phyloP scores from a whole-genome alignment of 345 rosid species.

The thale cress (Arabidopsis thaliana) region DNA sequence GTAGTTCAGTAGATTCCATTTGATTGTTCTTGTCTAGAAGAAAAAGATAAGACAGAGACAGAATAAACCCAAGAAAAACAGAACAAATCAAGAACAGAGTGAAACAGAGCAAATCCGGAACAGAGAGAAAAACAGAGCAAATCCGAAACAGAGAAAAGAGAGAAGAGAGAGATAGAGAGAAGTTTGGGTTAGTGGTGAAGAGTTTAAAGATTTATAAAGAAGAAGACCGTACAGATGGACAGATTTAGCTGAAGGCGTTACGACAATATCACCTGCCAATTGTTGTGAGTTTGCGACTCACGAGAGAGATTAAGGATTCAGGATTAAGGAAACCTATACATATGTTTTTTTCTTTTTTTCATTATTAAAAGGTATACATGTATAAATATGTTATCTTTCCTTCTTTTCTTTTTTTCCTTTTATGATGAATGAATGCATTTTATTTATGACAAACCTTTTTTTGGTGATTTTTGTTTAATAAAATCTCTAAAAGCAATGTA shows the following conservation, averaged over 20 bases:
- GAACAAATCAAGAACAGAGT: constrained; percentile 25
- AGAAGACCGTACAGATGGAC: constrained; percentile 33
- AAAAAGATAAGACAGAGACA: constrained; percentile 10
- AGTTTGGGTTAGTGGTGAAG: background rate
- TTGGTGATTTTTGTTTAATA: background rate
- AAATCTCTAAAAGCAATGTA: background rate
- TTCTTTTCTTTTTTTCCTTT: too few species aligned
- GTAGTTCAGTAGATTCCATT: constrained; percentile 46
- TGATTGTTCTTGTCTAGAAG: constrained; percentile 20
- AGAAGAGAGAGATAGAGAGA: constrained; percentile 6
- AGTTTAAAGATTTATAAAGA: constrained; percentile 20
- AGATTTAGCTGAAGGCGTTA: constrained; percentile 38
- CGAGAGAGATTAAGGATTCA: constrained; percentile 37
- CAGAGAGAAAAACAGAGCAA: background rate
- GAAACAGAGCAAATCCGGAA: background rate
- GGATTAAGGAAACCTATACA: constrained; percentile 31
- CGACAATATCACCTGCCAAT: constrained; percentile 48
- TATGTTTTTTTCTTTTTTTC: too few species aligned
- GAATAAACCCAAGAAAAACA: constrained; percentile 10
- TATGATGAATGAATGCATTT: constrained; percentile 24
- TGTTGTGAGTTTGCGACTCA: constrained; percentile 43
- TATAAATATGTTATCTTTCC: background rate
- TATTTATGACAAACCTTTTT: constrained; percentile 26
- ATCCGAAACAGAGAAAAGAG: constrained; percentile 10
- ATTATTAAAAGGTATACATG: background rate